Conservation (phyloP, 2,329 filamentous ascomycete genomes). For the Hansfordia pulvinata region DNA sequence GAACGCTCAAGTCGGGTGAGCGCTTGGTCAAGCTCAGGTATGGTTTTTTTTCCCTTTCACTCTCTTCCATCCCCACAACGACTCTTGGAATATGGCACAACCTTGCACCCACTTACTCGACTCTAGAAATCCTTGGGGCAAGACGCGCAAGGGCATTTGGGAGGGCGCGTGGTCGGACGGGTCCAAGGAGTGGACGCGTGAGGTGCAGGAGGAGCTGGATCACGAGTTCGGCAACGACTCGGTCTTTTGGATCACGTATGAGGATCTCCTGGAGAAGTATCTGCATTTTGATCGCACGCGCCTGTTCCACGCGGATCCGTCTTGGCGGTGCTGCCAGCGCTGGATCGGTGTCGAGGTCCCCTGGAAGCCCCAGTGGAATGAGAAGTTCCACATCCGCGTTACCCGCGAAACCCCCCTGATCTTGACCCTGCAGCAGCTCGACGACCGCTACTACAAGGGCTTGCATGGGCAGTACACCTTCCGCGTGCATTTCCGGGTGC, state of each 20-base stretch:
- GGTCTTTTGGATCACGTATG: slow-evolving; percentile 50
- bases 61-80: neutral
- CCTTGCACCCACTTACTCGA: slow-evolving; percentile 5
- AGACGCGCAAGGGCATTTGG: slow-evolving; percentile 42
- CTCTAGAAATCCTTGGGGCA: slow-evolving; percentile 43
- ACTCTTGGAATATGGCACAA: slow-evolving; percentile 1
- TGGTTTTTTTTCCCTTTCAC: slow-evolving; percentile 3
- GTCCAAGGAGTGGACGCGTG: slow-evolving; percentile 46
- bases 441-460: slow-evolving; percentile 47
- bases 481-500: slow-evolving; percentile 35
- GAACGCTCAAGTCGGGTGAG: slow-evolving; percentile 34
- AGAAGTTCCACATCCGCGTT: slow-evolving; percentile 45
- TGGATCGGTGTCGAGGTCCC: slow-evolving; percentile 51
- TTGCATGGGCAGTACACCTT: slow-evolving; percentile 44
- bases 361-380: slow-evolving; percentile 47
- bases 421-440: slow-evolving; percentile 46
- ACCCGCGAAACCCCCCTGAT: slow-evolving; percentile 42
- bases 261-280: slow-evolving; percentile 49
- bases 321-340: slow-evolving; percentile 43
- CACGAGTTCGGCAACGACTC: slow-evolving; percentile 49
- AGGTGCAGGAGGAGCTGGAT: slow-evolving; percentile 40
- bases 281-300: slow-evolving; percentile 47
- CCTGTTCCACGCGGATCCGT: slow-evolving; percentile 41
- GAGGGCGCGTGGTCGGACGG: slow-evolving; percentile 46
- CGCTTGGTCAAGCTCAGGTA: slow-evolving; percentile 40